Base-by-base conservation (phyloP, 306 rosid species). In the Phaseolus lunatus region DNA sequence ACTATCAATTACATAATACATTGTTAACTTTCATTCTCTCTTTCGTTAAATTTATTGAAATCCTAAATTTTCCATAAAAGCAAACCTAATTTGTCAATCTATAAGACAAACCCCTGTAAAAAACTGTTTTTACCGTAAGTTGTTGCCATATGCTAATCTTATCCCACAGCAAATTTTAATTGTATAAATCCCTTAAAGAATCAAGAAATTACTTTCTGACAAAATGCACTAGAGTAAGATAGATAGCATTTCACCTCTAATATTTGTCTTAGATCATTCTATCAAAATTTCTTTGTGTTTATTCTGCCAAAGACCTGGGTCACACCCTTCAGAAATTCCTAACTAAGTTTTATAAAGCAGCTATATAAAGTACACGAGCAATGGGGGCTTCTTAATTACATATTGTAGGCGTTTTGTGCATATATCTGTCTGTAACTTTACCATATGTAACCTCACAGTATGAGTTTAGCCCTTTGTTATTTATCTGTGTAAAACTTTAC, bases 81-180 rank as follows among this genome's bases (percentile, higher is more conserved):
- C 39, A 23, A 72, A 5, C 52, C 52, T 56, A 13, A 23, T 72
- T 66, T 12, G 1, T 54, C 31, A 23, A 35, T 24, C 33, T 45
- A 11, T 57, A 15, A 73, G 56, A 56, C 54, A 72, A 54, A 53
- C 24, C 67, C 20, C 53, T 54, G 61, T 41, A 20, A 39, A 48
- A 48, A n/a, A 16, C 18, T 54, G n/a, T 20, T 39, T 72, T 54
- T 52, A 72, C 9, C 9, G n/a, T 20, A 2, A 54, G n/a, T 56
- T 50, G 47, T 22, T 23, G 68, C 78, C 53, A 65, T 19, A 19
- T 10, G 33, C 53, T 41, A 41, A 31, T 70, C 63, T 33, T 31
- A 70, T 19, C 29, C 58, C 9, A 48, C 2, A 5, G 54, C 5
- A 48, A 18, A 16, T 48, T 5, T 18, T 6, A 2, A 43, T 43